Percentiles rank a stretch among this genome's conserved stretches.
Evolutionary conservation across 2,329 filamentous ascomycete species (phyloP).

Genomic region (Helminthosporium solani): DNA sequence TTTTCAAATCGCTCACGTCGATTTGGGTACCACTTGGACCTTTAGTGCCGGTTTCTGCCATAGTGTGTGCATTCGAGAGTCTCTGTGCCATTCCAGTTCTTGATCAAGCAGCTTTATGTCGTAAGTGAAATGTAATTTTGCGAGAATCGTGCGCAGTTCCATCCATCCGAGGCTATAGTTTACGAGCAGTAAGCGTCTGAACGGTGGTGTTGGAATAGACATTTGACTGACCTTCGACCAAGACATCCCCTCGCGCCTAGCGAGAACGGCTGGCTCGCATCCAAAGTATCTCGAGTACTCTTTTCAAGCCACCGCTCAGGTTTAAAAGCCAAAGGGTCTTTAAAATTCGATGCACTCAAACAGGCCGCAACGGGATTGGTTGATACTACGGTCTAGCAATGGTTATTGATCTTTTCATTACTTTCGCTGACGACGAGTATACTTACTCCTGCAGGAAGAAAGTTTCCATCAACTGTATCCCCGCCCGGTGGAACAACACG

Average conservation of each 20-base stretch:
- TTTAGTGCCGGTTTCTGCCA: too few species aligned
- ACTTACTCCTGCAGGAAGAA: slow-evolving; percentile 27
- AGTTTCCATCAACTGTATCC: slow-evolving; percentile 28
- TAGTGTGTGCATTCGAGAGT: too few species aligned
- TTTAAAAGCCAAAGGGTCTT: slow-evolving; percentile 23
- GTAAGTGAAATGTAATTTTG: too few species aligned
- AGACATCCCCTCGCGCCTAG: slow-evolving; percentile 16
- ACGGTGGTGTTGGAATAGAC: too few species aligned
- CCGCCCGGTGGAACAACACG: slow-evolving; percentile 26
- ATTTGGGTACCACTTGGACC: too few species aligned
- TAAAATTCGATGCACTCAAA: slow-evolving; percentile 25
- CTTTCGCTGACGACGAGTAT: background rate
- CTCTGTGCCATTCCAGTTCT: too few species aligned
- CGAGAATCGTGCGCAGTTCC: too few species aligned
- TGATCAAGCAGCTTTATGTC: too few species aligned
- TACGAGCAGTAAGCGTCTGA: too few species aligned
- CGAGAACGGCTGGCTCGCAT: slow-evolving; percentile 16
- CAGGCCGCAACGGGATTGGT: slow-evolving; percentile 16
- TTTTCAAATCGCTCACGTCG: too few species aligned
- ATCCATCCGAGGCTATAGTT: too few species aligned
- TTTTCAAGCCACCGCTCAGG: slow-evolving; percentile 37
- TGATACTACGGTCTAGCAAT: slow-evolving; percentile 12
- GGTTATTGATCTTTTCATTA: background rate
- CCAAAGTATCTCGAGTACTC: slow-evolving; percentile 12
- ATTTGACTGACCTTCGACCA: slow-evolving; percentile 14